Base-by-base conservation (phyloP, 208 protist species). In the Trypanosoma brucei region DNA sequence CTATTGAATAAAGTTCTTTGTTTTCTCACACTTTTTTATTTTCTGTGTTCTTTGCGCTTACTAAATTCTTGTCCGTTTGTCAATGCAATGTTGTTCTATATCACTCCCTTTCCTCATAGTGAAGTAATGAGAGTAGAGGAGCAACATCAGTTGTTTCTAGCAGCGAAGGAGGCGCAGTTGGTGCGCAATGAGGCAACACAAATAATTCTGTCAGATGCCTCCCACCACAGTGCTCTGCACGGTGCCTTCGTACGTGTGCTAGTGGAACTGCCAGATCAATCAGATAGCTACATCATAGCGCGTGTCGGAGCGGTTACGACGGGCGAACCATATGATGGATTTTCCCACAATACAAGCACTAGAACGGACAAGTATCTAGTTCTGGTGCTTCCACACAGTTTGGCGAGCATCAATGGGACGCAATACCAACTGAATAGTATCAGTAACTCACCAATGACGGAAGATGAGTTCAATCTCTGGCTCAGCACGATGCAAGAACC, bases 361-460 rank as follows among this genome's bases (percentile, higher is more conserved):
- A 61, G 55, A 13, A 89, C 83, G 7, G 80, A 70, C n/a, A 60
- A 68, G 34, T 87, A 90, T 51, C 60, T 92, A 9, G 37, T 83
- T 30, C 64, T 89, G 31, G 48, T 80, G 35, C 83, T 91, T 22
- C 83, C 84, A 3, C 78, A 57, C 14, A 14, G 59, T 31, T 73
- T 91, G 11, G 72, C 78, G 3, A 65, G 40, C 5, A 79, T 87
- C 55, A 94, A 94, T 58, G 84, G 84, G 4, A 66, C 70, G 4
- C 78, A 85, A 53, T 94, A 83, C 61, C 81, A 92, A 62, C 74
- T 94, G 51, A 92, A 89, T 76, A 91, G 77, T 55, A 72, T 94
- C 49, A 92, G 84, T 70, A 94, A 94, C 67, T 86, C 83, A 67
- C 52, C 55, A 14, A 88, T 94, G 80, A 65, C 62, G 11, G 81